phyloP scores from a whole-genome alignment of 139 green algal species.

The Mesostigma viride region DNA sequence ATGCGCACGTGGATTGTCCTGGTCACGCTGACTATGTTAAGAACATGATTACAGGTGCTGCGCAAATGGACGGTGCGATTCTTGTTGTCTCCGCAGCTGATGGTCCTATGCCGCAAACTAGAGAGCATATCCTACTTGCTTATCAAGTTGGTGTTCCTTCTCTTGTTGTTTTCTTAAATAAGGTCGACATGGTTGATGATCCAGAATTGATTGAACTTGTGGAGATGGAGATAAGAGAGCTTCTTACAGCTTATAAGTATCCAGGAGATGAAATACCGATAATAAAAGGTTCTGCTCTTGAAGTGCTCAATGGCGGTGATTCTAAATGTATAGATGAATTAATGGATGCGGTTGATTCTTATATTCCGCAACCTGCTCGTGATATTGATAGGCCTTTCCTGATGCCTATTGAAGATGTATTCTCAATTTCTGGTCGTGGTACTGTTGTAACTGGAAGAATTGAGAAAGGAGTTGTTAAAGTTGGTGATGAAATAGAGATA shows the following conservation, averaged over 20 bases:
- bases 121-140: conserved; percentile 92
- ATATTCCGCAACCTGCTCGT: conserved; percentile 66
- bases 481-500: conserved; percentile 88
- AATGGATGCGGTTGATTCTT: conserved; percentile 59
- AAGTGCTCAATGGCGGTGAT: conserved; percentile 73
- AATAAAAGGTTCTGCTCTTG: conserved; percentile 49
- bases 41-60: conserved; percentile 30
- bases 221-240: conserved; percentile 96
- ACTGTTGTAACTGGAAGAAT: conserved; percentile 89
- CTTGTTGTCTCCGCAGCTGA: conserved; percentile 92
- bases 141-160: conserved; percentile 88
- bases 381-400: conserved; percentile 90
- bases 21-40: conserved; percentile 99
- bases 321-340: no score
- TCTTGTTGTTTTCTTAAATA: conserved; percentile 98
- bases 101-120: conserved; percentile 96
- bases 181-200: conserved; percentile 91
- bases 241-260: conserved; percentile 97
- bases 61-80: conserved; percentile 97
- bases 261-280: conserved; percentile 85
- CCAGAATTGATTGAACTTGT: conserved; percentile 94
- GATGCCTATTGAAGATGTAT: conserved; percentile 96
- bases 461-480: conserved; percentile 86
- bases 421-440: conserved; percentile 83
- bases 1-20: conserved; percentile 97